Evolutionary conservation across 2,329 filamentous ascomycete genomes (phyloP).

Genomic region (Fusarium sp.): DNA sequence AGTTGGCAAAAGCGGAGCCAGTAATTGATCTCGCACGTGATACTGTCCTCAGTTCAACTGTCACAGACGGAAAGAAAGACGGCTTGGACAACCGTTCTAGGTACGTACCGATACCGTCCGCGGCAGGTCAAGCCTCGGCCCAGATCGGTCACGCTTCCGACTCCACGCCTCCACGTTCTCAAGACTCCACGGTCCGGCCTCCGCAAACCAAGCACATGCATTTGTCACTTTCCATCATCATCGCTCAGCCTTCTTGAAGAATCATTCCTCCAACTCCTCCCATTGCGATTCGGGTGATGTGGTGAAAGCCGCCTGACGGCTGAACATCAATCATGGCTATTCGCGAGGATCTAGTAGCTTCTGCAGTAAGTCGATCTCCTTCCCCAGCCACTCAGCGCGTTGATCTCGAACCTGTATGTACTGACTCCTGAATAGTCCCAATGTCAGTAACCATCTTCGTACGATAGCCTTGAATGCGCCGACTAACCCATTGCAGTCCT

Average conservation of each 20-base stretch:
- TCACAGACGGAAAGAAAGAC: background rate
- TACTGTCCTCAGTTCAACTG: conserved; percentile 10
- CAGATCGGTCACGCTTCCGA: conserved; percentile 50
- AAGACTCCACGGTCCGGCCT: conserved; percentile 39
- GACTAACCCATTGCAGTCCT: conserved; percentile 73
- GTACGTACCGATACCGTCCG: conserved; percentile 35
- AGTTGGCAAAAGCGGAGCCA: conserved; percentile 23
- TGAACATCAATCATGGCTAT: conserved; percentile 75
- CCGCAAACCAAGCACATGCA: conserved; percentile 51
- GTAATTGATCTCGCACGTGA: conserved; percentile 31
- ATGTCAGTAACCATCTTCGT: conserved; percentile 56
- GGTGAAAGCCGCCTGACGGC: conserved; percentile 42
- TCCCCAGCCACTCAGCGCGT: conserved; percentile 16
- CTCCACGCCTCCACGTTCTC: conserved; percentile 45
- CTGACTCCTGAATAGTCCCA: conserved; percentile 55
- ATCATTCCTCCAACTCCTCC: conserved; percentile 13
- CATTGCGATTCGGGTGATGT: conserved; percentile 42
- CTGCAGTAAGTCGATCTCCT: conserved; percentile 71
- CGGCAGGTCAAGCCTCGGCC: conserved; percentile 52
- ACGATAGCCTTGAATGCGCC: conserved; percentile 4
- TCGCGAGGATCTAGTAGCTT: conserved; percentile 92
- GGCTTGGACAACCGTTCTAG: conserved; percentile 7
- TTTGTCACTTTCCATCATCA: conserved; percentile 44
- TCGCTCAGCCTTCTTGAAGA: conserved; percentile 17
- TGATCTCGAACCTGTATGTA: conserved; percentile 20